phyloP scores from a whole-genome alignment of 73 alveolate species.

The Paramecium caudatum region DNA sequence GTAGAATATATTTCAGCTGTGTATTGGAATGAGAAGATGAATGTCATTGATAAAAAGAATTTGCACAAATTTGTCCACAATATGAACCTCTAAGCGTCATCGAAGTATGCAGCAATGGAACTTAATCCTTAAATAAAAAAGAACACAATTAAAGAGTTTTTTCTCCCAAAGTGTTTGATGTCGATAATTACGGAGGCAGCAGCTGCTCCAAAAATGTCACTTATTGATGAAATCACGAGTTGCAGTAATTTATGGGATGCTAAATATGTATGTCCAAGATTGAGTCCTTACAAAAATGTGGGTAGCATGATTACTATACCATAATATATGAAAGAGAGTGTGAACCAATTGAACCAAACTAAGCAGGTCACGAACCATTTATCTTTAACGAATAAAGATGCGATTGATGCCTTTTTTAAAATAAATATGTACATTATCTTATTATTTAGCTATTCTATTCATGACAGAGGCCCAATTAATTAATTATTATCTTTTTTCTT shows the following conservation, averaged over 20 bases:
- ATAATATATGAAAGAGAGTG: slow-evolving; percentile 68
- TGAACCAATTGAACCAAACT: slow-evolving; percentile 72
- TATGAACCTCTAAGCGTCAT: slow-evolving; percentile 66
- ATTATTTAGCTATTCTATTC: slow-evolving; percentile 22
- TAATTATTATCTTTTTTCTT: slow-evolving; percentile 33
- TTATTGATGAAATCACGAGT: slow-evolving; percentile 49
- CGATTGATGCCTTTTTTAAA: slow-evolving; percentile 1
- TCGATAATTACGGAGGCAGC: slow-evolving; percentile 70
- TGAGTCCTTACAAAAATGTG: background rate
- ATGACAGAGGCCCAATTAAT: slow-evolving; percentile 58
- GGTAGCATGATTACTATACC: slow-evolving; percentile 73
- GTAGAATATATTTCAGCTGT: slow-evolving; percentile 73
- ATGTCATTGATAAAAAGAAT: slow-evolving; percentile 70
- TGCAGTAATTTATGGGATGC: slow-evolving; percentile 20
- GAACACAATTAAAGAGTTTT: slow-evolving; percentile 66
- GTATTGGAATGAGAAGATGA: slow-evolving; percentile 54
- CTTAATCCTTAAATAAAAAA: slow-evolving; percentile 62
- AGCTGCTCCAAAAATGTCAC: slow-evolving; percentile 67
- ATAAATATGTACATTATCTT: slow-evolving; percentile 26
- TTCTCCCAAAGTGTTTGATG: slow-evolving; percentile 69
- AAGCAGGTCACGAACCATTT: slow-evolving; percentile 35
- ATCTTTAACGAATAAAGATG: slow-evolving; percentile 64
- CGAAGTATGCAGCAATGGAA: slow-evolving; percentile 47
- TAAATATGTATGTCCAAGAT: slow-evolving; percentile 7
- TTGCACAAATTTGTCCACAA: slow-evolving; percentile 71